Conservation (phyloP, 352 stramenopile genomes). For the Thraustotheca clavata region DNA sequence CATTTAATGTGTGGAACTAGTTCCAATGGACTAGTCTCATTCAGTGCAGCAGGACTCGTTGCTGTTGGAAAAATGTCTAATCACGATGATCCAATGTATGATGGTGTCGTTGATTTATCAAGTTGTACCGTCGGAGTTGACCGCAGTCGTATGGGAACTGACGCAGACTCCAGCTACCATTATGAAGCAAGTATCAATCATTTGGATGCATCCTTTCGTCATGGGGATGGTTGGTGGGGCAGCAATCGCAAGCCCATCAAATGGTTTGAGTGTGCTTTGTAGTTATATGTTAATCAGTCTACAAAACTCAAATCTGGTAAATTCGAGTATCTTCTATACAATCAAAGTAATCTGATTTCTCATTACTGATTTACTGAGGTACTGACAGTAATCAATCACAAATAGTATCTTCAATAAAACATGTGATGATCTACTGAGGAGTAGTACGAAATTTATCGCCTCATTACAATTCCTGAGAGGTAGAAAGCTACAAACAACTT, state of each 20-base stretch:
- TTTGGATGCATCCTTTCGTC: slow-evolving; percentile 26
- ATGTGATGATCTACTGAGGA: too few species aligned
- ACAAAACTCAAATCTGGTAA: too few species aligned
- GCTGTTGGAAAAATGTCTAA: slow-evolving; percentile 20
- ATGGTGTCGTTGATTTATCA: slow-evolving; percentile 31
- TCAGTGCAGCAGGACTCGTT: slow-evolving; percentile 23
- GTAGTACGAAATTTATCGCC: too few species aligned
- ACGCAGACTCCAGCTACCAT: slow-evolving; percentile 17
- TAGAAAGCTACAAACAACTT: too few species aligned
- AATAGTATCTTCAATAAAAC: too few species aligned
- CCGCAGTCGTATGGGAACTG: slow-evolving; percentile 26
- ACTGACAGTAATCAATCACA: too few species aligned
- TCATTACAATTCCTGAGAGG: too few species aligned
- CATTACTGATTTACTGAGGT: not conserved
- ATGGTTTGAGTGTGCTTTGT: slow-evolving; percentile 35
- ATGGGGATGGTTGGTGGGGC: slow-evolving; percentile 28
- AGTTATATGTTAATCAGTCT: slow-evolving; percentile 8
- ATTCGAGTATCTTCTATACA: not conserved
- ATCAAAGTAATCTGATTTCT: not conserved
- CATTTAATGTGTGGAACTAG: slow-evolving; percentile 33
- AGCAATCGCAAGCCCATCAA: slow-evolving; percentile 29
- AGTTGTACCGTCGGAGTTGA: slow-evolving; percentile 33
- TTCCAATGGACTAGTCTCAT: slow-evolving; percentile 24
- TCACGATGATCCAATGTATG: slow-evolving; percentile 26
- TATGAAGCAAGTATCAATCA: slow-evolving; percentile 34